Percentiles rank a stretch among this genome's conserved stretches.
Evolutionary conservation across 441 rosid genomes (phyloP).

Genomic region (Manihot esculenta): DNA sequence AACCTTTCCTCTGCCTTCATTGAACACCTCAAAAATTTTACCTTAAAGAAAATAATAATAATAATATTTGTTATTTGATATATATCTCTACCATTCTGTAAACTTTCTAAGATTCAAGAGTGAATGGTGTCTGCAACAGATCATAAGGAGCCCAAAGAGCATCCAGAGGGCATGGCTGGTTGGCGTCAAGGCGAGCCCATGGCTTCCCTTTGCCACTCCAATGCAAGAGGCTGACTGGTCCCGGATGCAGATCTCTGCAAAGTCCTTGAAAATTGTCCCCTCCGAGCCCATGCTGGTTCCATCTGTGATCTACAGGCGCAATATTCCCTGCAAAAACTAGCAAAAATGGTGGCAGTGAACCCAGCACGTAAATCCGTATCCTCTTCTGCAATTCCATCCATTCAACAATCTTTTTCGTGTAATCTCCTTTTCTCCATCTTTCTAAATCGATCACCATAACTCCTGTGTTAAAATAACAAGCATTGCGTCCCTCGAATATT

Average conservation of each 20-base stretch:
- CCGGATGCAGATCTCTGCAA: slow-evolving; percentile 83
- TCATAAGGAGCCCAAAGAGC: slow-evolving; percentile 94
- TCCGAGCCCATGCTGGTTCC: slow-evolving; percentile 96
- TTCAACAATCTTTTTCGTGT: slow-evolving; percentile 70
- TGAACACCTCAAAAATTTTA: neutral
- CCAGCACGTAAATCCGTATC: slow-evolving; percentile 77
- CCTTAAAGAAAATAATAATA: neutral
- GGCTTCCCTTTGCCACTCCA: slow-evolving; percentile 99
- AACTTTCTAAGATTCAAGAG: slow-evolving; percentile 47
- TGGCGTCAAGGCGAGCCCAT: slow-evolving; percentile 74
- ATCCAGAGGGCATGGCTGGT: slow-evolving; percentile 82
- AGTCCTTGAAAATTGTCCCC: slow-evolving; percentile 83
- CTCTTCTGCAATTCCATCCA: slow-evolving; percentile 95
- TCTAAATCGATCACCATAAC: slow-evolving; percentile 89
- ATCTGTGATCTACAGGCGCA: slow-evolving; percentile 70
- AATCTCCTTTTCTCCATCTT: slow-evolving; percentile 74
- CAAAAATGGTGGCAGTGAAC: slow-evolving; percentile 85
- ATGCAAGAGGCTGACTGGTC: slow-evolving; percentile 85
- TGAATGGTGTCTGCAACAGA: slow-evolving; percentile 56
- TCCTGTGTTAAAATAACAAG: slow-evolving; percentile 92
- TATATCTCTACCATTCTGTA: neutral
- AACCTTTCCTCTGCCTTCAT: slow-evolving; percentile 12
- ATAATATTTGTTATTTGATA: neutral
- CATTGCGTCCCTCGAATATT: slow-evolving; percentile 54
- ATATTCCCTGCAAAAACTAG: slow-evolving; percentile 79